Conservation (phyloP, 768 basidiomycete genomes). For the Russula abietina region DNA sequence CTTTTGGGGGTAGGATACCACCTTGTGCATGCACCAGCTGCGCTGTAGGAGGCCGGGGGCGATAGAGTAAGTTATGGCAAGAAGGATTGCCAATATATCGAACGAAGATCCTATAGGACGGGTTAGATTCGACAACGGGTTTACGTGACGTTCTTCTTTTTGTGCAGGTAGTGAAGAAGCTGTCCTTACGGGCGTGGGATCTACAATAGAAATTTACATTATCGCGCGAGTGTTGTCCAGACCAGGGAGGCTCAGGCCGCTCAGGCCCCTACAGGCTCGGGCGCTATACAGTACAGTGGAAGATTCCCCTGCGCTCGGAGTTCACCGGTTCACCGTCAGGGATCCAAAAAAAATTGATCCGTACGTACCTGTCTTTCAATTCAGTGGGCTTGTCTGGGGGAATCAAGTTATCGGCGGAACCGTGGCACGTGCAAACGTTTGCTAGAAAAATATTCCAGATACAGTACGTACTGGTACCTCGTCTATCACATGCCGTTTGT, state of each 20-base stretch:
- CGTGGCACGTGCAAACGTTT: too few species aligned
- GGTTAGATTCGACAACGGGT: neutral
- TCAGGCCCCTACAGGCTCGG: too few species aligned
- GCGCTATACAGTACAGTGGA: too few species aligned
- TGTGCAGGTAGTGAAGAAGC: neutral
- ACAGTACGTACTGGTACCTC: neutral
- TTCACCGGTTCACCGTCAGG: neutral
- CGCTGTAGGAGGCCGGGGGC: neutral
- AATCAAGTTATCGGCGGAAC: too few species aligned
- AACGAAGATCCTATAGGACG: conserved; percentile 1
- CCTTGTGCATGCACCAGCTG: neutral
- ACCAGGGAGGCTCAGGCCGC: too few species aligned
- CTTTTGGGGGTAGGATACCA: neutral
- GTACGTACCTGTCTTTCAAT: too few species aligned
- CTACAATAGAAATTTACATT: neutral
- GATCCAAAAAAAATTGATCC: neutral
- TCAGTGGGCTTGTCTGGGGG: too few species aligned
- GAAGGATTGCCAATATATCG: conserved; percentile 8
- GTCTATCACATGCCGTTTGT: too few species aligned
- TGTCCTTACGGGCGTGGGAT: neutral
- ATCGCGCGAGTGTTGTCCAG: too few species aligned
- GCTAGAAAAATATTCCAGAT: too few species aligned
- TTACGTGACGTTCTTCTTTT: neutral
- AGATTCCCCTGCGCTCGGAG: neutral
- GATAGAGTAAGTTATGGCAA: neutral